A percentile compares a stretch with the other conserved stretches of the same genome.
These are phyloP conservation scores for Rhizopus arrhizus DNA, from an alignment of 371 early-diverging fungal species.

Conservation along the genomic window DNA sequence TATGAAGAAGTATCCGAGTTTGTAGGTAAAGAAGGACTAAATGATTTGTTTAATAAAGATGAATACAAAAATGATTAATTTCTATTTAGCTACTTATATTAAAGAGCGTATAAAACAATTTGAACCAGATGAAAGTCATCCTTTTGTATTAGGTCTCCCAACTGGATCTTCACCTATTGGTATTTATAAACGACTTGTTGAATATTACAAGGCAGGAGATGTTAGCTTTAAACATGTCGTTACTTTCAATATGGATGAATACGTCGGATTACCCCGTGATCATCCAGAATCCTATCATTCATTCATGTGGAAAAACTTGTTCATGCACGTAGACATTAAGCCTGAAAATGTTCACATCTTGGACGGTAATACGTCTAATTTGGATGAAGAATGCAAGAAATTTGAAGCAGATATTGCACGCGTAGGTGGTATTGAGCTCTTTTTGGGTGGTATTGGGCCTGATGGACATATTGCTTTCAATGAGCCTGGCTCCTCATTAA, in stretches of 20 bases:
- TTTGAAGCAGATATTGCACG: conserved; percentile 77
- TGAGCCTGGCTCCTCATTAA: conserved; percentile 84
- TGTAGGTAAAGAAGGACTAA: conserved; percentile 50
- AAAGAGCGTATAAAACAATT: conserved; percentile 72
- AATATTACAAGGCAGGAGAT: conserved; percentile 50
- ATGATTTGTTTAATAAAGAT: conserved; percentile 1
- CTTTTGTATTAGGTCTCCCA: conserved; percentile 84
- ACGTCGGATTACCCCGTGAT: conserved; percentile 64
- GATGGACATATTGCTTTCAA: conserved; percentile 93
- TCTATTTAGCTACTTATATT: conserved; percentile 23
- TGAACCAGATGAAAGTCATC: conserved; percentile 70
- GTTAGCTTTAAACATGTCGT: conserved; percentile 65
- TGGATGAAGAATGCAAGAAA: conserved; percentile 76
- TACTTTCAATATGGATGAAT: conserved; percentile 69
- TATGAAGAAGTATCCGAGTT: conserved; percentile 63
- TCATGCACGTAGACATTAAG: conserved; percentile 78
- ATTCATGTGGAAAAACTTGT: conserved; percentile 85
- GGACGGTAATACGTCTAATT: conserved; percentile 77
- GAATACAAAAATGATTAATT: not conserved
- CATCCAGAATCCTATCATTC: conserved; percentile 87
- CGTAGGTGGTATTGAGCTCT: conserved; percentile 60
- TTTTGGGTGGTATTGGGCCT: conserved; percentile 68
- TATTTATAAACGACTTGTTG: conserved; percentile 63
- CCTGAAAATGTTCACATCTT: conserved; percentile 82
- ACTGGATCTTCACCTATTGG: conserved; percentile 81